Base-by-base conservation (phyloP, 345 rosid genomes). In the Firmiana major region DNA sequence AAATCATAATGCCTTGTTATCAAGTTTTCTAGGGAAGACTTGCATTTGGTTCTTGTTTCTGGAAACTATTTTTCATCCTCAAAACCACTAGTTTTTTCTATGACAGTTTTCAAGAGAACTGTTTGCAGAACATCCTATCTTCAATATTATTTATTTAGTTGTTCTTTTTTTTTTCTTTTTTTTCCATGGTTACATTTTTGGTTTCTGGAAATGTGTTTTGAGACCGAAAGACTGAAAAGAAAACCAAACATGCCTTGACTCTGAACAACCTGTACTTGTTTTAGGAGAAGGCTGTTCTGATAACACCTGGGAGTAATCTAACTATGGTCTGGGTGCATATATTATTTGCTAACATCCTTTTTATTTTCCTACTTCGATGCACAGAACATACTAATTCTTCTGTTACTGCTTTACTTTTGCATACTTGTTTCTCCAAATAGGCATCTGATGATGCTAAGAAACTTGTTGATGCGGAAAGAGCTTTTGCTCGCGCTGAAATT, bases 371-470 rank as follows among this genome's bases (percentile, higher is more conserved):
- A 7, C 5, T 31, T 0, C 3, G 19, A 71, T 36, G 75, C 75
- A 38, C 40, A 53, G 6, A 72, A 42, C 9, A n/a, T 19, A 22
- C 28, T 40, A 13, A 6, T 63, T 45, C 21, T 46, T 68, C 22
- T 34, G 53, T 28, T 77, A 59, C 58, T 65, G 11, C 28, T 63
- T 51, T 65, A 57, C 42, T 12, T 45, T 31, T 87, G 73, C 74
- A 66, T 76, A 73, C 24, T 42, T 46, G 36, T 72, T 63, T 63
- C 21, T 22, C 79, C 55, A 73, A 38, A 84, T 67, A 97, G 99
- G 99, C 99, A 49, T 94, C 99, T 42, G 92, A 92, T 80, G 97
- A 97, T 91, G 99, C 98, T 58, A 96, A 92, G 89, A 93, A 83
- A 82, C 94, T 96, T 71, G 95, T 93, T 7, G 96, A 97, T 43